Evolutionary conservation across 2,329 filamentous ascomycete species (phyloP), one percentile per base, ranked within the genome.

Genomic region (Cladorrhinum sp.): DNA sequence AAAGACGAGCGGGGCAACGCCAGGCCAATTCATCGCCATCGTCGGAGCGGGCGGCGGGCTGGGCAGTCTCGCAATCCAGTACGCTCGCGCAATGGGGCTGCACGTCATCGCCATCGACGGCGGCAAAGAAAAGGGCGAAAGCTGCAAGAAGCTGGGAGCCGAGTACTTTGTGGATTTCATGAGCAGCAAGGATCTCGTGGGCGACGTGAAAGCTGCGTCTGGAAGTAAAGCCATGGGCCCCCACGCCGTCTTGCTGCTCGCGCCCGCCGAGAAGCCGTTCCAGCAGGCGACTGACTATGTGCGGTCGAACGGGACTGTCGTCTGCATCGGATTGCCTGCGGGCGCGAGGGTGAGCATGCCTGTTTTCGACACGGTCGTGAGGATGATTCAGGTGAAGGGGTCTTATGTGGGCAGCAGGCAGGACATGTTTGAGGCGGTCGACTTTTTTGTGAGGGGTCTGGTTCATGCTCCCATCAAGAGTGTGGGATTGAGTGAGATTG

Each of bases 201-300:
- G 85, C 67, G 91, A 95, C 66, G 93, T 97, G 66, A 91, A 92
- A 79, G 86, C 85, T 51, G 87, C 87, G 25, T 96, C 91, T 85
- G 27, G 92, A 93, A 68, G 91, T 91, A 20, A 45, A 18, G 10
- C 3, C 5, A 83, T 91, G 16, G 93, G 93, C 56, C 92, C 93
- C 4, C 90, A 96, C 70, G 93, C 91, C 45, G 92, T 93, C 63
- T 81, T 97, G 66, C 82, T 97, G 50, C 86, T 97, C 63, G 93
- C 93, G 63, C 92, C 91, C 55, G 85, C 81, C 69, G 93, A 97
- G 83, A 91, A 89, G 81, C 93, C 93, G 58, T 97, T 97, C 86
- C 92, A 96, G 79, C 93, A 97, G 79, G 93, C 93, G 49, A 87
- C 91, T 52, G 87, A 85, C 76, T 96, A 97, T 76, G 88, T 96